These are phyloP conservation scores for Allium sativum DNA, from an alignment of 106 monocot species.

Conservation along the genomic window DNA sequence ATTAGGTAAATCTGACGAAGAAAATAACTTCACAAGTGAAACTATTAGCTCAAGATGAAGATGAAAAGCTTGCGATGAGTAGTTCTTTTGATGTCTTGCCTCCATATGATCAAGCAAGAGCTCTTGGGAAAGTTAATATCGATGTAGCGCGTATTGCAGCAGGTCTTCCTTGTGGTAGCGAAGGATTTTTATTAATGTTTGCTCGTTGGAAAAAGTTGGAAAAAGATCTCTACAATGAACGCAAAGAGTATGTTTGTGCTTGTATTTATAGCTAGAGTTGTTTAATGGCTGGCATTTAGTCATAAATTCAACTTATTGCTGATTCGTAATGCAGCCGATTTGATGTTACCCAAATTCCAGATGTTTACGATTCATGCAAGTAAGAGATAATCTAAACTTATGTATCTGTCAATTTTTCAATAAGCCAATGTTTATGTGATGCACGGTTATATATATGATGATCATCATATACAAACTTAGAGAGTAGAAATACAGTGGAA, in stretches of 20 bases:
- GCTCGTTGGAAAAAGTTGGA: conserved; percentile 99
- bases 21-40: conserved; percentile 93
- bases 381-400: conserved; percentile 24
- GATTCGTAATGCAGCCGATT: conserved; percentile 65
- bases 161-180: conserved; percentile 96
- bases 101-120: conserved; percentile 89
- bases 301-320: neutral
- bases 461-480: no score
- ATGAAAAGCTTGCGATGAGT: conserved; percentile 68
- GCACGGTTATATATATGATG: no score
- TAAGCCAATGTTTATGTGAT: neutral
- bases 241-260: conserved; percentile 62
- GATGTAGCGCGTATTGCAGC: conserved; percentile 96
- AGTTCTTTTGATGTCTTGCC: conserved; percentile 52
- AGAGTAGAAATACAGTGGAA: no score
- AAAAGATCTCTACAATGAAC: conserved; percentile 89
- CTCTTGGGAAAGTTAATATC: conserved; percentile 80
- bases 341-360: conserved; percentile 97
- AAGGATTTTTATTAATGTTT: conserved; percentile 95
- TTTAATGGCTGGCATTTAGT: neutral
- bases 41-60: conserved; percentile 76
- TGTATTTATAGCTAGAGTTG: no score
- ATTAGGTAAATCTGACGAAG: conserved; percentile 65
- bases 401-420: neutral
- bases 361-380: conserved; percentile 99